A percentile compares a stretch with the other conserved stretches of the same genome.
Conservation (phyloP, 208 protist species). For the Porcisia hertigi region DNA sequence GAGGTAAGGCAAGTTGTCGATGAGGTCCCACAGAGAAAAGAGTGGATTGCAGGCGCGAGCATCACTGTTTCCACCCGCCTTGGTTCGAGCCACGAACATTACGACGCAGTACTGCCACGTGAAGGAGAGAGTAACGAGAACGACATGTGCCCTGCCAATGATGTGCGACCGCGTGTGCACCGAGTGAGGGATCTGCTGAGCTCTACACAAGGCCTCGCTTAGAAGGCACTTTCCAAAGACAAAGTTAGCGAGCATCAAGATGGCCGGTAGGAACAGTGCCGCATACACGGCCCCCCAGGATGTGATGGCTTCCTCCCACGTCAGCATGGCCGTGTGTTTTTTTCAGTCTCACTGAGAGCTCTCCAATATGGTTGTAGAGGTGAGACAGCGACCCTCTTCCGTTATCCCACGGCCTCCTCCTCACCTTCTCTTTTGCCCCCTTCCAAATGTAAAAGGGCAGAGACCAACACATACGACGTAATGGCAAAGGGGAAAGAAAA, state of each 20-base stretch:
- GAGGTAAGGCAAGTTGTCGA: conserved; percentile 30
- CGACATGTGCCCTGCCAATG: conserved; percentile 35
- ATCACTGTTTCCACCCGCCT: conserved; percentile 1
- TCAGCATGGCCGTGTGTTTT: neutral
- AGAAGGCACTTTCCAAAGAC: conserved; percentile 68
- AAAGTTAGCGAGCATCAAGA: conserved; percentile 64
- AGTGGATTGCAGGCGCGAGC: conserved; percentile 31
- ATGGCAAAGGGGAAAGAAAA: neutral
- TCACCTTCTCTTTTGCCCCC: neutral
- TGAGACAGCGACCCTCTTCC: neutral
- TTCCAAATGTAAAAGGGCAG: neutral
- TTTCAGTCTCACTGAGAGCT: neutral
- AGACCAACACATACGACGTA: neutral
- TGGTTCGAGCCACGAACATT: conserved; percentile 39
- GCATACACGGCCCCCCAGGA: conserved; percentile 66
- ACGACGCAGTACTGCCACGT: conserved; percentile 64
- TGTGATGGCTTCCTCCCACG: conserved; percentile 35
- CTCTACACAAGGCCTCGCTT: conserved; percentile 38
- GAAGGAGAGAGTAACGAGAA: conserved; percentile 40
- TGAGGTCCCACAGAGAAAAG: conserved; percentile 37
- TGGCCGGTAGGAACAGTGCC: conserved; percentile 42
- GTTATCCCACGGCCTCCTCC: neutral
- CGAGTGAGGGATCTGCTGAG: conserved; percentile 35
- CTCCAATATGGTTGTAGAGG: neutral
- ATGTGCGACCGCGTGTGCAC: conserved; percentile 23